Evolutionary conservation across 331 rosid genomes (phyloP), one percentile per base, ranked within the genome.

Genomic region (Telfairia occidentalis): DNA sequence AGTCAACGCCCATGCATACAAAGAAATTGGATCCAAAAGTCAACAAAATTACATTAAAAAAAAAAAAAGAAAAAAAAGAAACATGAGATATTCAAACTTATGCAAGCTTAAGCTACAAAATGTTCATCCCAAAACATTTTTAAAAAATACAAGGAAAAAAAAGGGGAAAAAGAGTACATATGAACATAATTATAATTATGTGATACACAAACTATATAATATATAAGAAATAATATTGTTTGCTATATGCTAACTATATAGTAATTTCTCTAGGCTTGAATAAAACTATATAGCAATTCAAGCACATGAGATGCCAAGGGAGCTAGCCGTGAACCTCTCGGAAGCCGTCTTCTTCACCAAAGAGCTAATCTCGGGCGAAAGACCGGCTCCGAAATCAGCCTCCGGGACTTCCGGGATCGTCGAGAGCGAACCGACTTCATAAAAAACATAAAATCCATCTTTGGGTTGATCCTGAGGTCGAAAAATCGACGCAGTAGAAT

Each of bases 401-500:
- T 89, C 96, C 1, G 92, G 90, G 54, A 66, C 83, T 76, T 92
- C 96, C 0, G 89, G 92, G 7, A 92, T 90, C 23, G 96, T 83
- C 15, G 89, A 83, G 12, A 92, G 96, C 29, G 86, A 73, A 18
- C 86, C 90, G 30, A 88, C 84, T 37, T 93, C 93, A 61, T 83
- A 87, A 19, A 87, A 82, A 16, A 86, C 86, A 49, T 83, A 85
- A 70, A 87, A 83, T 43, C 91, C 88, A 0, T 88, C 95, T 63
- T 42, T 79, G 3, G 90, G 65, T 45, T 79, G 81, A 54, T 86
- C 85, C 3, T 74, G 64, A n/a, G 53, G 69, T n/a, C 82, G 78
- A 40, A 74, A 79, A 52, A 76, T 78, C 24, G 79, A 2, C 19
- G 50, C 5, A 32, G 30, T 54, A 2, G 86, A 65, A 40, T 70